Conservation (phyloP, 805 yeast species). For the Isabelozyma rhagii region DNA sequence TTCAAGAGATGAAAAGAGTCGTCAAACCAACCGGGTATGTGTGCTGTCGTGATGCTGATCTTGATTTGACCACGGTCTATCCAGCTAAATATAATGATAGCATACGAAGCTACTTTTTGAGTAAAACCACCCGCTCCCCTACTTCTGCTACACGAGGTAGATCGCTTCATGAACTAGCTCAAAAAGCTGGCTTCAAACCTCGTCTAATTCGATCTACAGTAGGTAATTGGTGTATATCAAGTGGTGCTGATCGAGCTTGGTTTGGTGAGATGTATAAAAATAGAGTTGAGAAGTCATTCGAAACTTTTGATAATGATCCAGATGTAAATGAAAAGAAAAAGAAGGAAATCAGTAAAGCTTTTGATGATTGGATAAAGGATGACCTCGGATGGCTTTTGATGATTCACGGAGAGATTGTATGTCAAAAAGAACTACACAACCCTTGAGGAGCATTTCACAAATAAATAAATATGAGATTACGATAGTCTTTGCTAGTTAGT, state of each 20-base stretch:
- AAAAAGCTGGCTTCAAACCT: slow-evolving; percentile 15
- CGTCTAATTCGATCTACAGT: slow-evolving; percentile 6
- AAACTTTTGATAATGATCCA: slow-evolving; percentile 2
- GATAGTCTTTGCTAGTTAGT: no score
- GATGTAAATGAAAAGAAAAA: slow-evolving; percentile 1
- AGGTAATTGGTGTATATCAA: slow-evolving; percentile 12
- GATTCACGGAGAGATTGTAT: slow-evolving; percentile 15
- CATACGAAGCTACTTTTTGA: slow-evolving; percentile 4
- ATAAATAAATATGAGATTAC: no score
- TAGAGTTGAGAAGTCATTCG: slow-evolving; percentile 10
- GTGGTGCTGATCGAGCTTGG: slow-evolving; percentile 7
- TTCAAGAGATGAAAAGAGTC: slow-evolving; percentile 35
- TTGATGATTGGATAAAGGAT: slow-evolving; percentile 13
- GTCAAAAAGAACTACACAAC: slow-evolving; percentile 6
- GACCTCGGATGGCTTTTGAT: slow-evolving; percentile 9
- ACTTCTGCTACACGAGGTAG: slow-evolving; percentile 15
- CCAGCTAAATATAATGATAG: slow-evolving; percentile 13
- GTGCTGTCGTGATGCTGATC: slow-evolving; percentile 31
- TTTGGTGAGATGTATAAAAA: slow-evolving; percentile 7
- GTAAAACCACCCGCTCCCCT: slow-evolving; percentile 5
- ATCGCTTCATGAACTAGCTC: slow-evolving; percentile 10
- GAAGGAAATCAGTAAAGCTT: slow-evolving; percentile 7
- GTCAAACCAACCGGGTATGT: slow-evolving; percentile 29
- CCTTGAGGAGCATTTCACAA: no score
- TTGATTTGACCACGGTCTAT: slow-evolving; percentile 9